These are phyloP conservation scores for Gossypium sturtianum DNA, from an alignment of 345 rosid species.

Conservation along the genomic window DNA sequence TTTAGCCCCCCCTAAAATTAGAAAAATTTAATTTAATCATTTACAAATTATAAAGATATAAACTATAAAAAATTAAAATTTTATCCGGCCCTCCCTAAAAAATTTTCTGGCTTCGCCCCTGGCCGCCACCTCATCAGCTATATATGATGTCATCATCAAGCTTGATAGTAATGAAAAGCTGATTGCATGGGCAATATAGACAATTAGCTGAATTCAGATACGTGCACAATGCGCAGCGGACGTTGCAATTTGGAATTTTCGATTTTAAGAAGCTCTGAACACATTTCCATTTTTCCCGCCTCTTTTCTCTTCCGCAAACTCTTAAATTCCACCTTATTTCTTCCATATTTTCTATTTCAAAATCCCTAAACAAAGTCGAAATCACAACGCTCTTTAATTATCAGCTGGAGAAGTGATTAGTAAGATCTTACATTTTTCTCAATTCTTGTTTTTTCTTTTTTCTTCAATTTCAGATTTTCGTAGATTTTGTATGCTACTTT, in stretches of 20 bases:
- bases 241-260: neutral
- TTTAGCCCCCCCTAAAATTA: no score
- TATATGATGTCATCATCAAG: no score
- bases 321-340: neutral
- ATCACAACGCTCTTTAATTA: neutral
- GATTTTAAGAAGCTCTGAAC: neutral
- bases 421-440: slow-evolving; percentile 1
- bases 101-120: no score
- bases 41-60: no score
- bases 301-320: neutral
- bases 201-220: no score
- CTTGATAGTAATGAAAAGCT: no score
- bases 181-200: no score
- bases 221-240: neutral
- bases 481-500: neutral
- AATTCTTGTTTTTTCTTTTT: neutral
- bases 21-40: no score
- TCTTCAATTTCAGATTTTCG: neutral
- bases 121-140: no score
- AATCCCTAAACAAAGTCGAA: neutral
- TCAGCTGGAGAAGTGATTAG: neutral
- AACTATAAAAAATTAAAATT: no score
- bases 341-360: neutral
- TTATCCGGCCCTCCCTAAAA: no score
- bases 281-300: slow-evolving; percentile 10